Base-by-base conservation (phyloP, 1,139 yeast genomes). In the Suhomyces maxii region DNA sequence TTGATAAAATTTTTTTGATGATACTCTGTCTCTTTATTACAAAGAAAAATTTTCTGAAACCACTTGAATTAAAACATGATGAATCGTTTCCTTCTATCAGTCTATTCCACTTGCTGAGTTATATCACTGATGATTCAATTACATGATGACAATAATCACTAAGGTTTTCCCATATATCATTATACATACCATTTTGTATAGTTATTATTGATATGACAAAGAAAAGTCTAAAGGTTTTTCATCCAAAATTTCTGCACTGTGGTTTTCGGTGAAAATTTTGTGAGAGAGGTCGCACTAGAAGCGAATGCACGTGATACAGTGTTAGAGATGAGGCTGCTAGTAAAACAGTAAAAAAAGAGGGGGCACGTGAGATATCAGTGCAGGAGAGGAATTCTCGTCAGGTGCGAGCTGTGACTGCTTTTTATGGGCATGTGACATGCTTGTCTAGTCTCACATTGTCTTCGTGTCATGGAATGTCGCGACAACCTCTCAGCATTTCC, bases 151-250 rank as follows among this genome's bases (percentile, higher is more conserved):
- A 18, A 18, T 18, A 18, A 4, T 18, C 4, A 18, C 23, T 18
- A 18, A 18, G 3, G 23, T 4, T 18, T 18, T 18, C 26, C 23
- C 23, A 18, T 18, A 18, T 18, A 23, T 23, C 23, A 23, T 41
- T 42, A 46, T 56, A 69, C 73, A 67, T 69, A 69, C 73, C 73
- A 69, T 68, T 58, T 65, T 68, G 56, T 65, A 56, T 63, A 65
- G 58, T 66, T 67, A 61, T 55, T 57, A 53, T 54, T 53, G 56
- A 59, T 53, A 55, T 49, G 58, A 49, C 48, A 54, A 52, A 54
- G 58, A 46, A 46, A 49, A 49, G 42, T 44, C 40, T 41, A 40
- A 43, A 38, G 45, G 46, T 30, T 43, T 46, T 47, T 47, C 45
- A 45, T 39, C 38, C 33, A 25, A 34, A 39, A 43, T 44, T 47